Evolutionary conservation across 306 rosid species (phyloP), one percentile per base, ranked within the genome.

Genomic region (Glycine soja): DNA sequence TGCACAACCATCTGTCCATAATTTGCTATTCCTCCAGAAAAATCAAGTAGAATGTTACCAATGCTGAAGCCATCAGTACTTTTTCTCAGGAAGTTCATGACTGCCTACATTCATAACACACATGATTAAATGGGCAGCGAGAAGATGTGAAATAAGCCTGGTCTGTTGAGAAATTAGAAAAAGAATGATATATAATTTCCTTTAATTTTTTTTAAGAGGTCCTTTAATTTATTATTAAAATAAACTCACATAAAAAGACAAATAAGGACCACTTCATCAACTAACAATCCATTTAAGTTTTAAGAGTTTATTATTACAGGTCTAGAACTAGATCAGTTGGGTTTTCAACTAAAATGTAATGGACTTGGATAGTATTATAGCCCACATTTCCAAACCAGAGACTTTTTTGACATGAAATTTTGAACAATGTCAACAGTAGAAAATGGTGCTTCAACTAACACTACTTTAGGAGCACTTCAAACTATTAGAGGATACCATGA

Each of bases 21-120:
- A 63, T 90, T 95, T 78, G 96, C 84, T 56, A 93, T 64, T n/a
- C 98, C 93, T 87, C 98, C 99, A 24, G 85, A 75, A 65, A 95
- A 87, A 84, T 95, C 99, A 32, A 93, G 93, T 78, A 95, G 81
- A 65, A 95, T 88, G 81, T 90, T 91, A 48, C 97, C 99, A 34
- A 95, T 95, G 85, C 98, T 95, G 80, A 87, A 93, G 70, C 99
- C 98, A 48, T 90, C 90, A 0, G 98, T 95, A 90, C 97, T 91
- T 81, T 87, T 83, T 76, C 88, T 85, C 72, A 87, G 64, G 76
- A 87, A 87, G 79, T 83, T 87, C 83, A 87, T 80, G 63, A 79
- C 70, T 74, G 48, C 88, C 90, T 87, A 47, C 8, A 77, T 61
- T 69, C 82, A 84, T 47, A 34, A 80, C 70, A 74, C 47, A 72